phyloP scores from a whole-genome alignment of 495 filamentous ascomycete species.

The Tuber indicum region DNA sequence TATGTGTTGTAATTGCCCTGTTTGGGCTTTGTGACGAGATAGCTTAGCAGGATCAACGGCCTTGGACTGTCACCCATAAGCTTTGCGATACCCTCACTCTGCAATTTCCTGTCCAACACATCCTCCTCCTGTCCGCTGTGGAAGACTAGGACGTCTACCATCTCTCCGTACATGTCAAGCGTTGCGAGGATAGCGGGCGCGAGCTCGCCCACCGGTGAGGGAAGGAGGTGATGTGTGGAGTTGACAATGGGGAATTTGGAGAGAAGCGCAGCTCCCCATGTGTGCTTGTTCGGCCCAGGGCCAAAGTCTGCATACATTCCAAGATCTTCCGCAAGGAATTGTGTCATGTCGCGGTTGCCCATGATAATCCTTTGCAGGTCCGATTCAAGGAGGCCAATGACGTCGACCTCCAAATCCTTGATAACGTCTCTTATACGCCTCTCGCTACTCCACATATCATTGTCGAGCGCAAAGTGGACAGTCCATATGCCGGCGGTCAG shows the following conservation, averaged over 20 bases:
- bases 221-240: constrained; percentile 90
- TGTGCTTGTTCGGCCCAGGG: constrained; percentile 97
- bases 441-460: constrained; percentile 98
- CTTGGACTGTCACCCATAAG: constrained; percentile 78
- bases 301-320: constrained; percentile 99
- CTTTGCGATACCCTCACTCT: constrained; percentile 77
- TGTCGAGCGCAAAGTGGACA: constrained; percentile 95
- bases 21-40: constrained; percentile 82
- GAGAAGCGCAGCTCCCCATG: constrained; percentile 87
- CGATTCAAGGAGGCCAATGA: constrained; percentile 86
- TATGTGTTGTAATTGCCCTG: constrained; percentile 97
- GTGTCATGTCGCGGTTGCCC: constrained; percentile 96
- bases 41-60: constrained; percentile 78
- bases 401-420: constrained; percentile 87
- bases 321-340: constrained; percentile 89
- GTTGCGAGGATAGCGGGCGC: constrained; percentile 96
- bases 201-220: constrained; percentile 86
- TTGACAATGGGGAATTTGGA: constrained; percentile 98
- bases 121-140: constrained; percentile 99
- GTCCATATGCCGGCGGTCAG: constrained; percentile 97
- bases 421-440: constrained; percentile 88
- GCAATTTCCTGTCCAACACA: constrained; percentile 81
- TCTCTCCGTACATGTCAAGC: constrained; percentile 81
- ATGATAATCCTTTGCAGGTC: constrained; percentile 98
- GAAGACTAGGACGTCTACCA: constrained; percentile 94